A percentile compares a stretch with the other conserved stretches of the same genome.
Evolutionary conservation across 208 protist species (phyloP).

Genomic region (Trypanosoma brucei): DNA sequence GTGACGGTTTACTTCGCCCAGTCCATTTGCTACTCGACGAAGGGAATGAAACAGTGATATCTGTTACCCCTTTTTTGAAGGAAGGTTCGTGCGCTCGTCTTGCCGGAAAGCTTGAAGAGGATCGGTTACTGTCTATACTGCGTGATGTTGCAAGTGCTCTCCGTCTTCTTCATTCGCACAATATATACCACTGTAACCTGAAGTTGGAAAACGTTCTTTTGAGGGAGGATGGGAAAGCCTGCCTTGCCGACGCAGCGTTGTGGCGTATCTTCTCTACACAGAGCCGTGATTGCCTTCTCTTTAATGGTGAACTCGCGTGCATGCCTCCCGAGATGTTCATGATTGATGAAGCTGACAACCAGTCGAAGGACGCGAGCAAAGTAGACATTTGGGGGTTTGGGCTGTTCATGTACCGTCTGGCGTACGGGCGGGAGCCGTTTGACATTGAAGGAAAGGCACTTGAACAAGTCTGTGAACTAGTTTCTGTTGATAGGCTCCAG

Average conservation of each 20-base stretch:
- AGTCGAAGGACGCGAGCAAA: constrained; percentile 20
- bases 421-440: constrained; percentile 57
- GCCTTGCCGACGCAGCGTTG: constrained; percentile 73
- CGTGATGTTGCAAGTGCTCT: constrained; percentile 58
- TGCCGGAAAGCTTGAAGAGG: constrained; percentile 51
- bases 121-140: constrained; percentile 48
- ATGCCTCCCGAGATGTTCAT: constrained; percentile 72
- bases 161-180: constrained; percentile 63
- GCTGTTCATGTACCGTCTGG: constrained; percentile 78
- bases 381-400: constrained; percentile 84
- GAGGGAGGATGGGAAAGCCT: constrained; percentile 37
- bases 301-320: constrained; percentile 77
- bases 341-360: background rate
- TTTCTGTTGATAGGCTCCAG: constrained; percentile 30
- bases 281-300: constrained; percentile 70
- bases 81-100: constrained; percentile 29
- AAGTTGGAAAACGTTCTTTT: constrained; percentile 80
- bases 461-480: constrained; percentile 34
- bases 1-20: constrained; percentile 49
- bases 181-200: constrained; percentile 79
- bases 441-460: constrained; percentile 57
- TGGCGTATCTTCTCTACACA: constrained; percentile 67
- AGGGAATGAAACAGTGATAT: constrained; percentile 69
- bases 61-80: constrained; percentile 49
- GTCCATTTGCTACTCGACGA: constrained; percentile 73